Percentiles rank a stretch among this genome's conserved stretches.
Evolutionary conservation across 441 rosid species (phyloP).

Genomic region (Dalechampia spathulata): DNA sequence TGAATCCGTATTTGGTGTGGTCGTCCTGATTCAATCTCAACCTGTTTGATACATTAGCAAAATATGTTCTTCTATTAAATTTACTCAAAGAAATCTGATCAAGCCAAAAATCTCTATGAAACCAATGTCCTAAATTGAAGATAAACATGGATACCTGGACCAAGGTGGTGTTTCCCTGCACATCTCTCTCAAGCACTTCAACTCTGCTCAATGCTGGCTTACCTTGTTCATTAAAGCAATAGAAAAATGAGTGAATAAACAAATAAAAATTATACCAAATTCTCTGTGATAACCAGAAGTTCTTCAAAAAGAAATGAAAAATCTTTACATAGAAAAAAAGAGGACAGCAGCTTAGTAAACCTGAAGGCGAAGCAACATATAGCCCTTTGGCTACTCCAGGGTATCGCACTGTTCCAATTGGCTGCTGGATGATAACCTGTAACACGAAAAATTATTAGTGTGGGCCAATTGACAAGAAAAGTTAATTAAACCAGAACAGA

Average conservation of each 20-base stretch:
- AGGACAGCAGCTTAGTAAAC: slow-evolving; percentile 27
- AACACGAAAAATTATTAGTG: slow-evolving; percentile 12
- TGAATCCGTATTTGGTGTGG: slow-evolving; percentile 96
- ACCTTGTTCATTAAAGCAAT: slow-evolving; percentile 26
- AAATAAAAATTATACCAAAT: slow-evolving; percentile 1
- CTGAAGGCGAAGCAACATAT: slow-evolving; percentile 72
- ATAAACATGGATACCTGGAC: slow-evolving; percentile 49
- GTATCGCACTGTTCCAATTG: slow-evolving; percentile 63
- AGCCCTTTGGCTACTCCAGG: slow-evolving; percentile 89
- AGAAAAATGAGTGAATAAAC: not conserved
- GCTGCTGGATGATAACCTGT: slow-evolving; percentile 63
- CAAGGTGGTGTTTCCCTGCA: slow-evolving; percentile 35
- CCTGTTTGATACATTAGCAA: slow-evolving; percentile 33
- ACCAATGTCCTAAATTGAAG: not conserved
- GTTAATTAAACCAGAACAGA: not conserved
- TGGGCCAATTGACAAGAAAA: not conserved
- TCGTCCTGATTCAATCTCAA: slow-evolving; percentile 82
- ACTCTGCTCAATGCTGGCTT: slow-evolving; percentile 78
- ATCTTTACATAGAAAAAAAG: not conserved
- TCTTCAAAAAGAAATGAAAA: not conserved
- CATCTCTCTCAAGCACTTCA: slow-evolving; percentile 61
- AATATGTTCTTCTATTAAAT: not conserved
- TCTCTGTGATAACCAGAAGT: not conserved
- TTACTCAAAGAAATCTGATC: not conserved
- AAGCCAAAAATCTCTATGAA: not conserved